Evolutionary conservation across 2,329 filamentous ascomycete species (phyloP).

Genomic region (Elsinoe batatas): DNA sequence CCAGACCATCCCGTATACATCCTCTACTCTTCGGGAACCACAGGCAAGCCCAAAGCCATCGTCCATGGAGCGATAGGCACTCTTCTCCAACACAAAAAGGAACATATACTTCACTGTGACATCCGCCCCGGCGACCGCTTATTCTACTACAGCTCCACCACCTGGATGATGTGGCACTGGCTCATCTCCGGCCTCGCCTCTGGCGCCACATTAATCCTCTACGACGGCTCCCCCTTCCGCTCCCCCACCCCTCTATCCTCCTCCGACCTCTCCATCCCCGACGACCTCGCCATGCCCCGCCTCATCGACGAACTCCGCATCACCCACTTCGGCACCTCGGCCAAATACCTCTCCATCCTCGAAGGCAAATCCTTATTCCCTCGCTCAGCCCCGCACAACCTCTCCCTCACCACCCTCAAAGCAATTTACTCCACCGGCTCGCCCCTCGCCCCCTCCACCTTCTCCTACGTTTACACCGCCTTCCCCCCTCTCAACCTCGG

Average conservation of each 20-base stretch:
- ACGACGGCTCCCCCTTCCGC: constrained; percentile 83
- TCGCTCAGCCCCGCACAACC: constrained; percentile 37
- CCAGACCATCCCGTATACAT: constrained; percentile 89
- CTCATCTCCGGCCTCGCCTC: constrained; percentile 74
- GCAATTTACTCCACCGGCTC: constrained; percentile 93
- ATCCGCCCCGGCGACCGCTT: constrained; percentile 62
- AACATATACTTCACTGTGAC: constrained; percentile 79
- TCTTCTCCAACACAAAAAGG: constrained; percentile 93
- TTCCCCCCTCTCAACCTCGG: constrained; percentile 79
- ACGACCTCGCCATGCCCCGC: constrained; percentile 69
- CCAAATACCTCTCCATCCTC: constrained; percentile 83
- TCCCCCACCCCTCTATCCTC: constrained; percentile 30
- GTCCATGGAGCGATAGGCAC: constrained; percentile 86
- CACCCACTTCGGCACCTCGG: constrained; percentile 89
- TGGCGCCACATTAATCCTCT: constrained; percentile 75
- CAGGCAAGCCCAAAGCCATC: constrained; percentile 80
- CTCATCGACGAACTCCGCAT: constrained; percentile 73
- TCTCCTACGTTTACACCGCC: constrained; percentile 75
- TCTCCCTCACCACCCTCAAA: constrained; percentile 51
- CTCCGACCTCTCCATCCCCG: constrained; percentile 42
- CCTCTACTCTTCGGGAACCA: constrained; percentile 87
- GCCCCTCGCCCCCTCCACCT: constrained; percentile 84
- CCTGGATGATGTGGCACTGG: constrained; percentile 99
- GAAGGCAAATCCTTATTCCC: constrained; percentile 67
- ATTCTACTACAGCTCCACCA: constrained; percentile 90